phyloP scores from a whole-genome alignment of 768 basidiomycete genomes.

The Leccinum uliginosum region DNA sequence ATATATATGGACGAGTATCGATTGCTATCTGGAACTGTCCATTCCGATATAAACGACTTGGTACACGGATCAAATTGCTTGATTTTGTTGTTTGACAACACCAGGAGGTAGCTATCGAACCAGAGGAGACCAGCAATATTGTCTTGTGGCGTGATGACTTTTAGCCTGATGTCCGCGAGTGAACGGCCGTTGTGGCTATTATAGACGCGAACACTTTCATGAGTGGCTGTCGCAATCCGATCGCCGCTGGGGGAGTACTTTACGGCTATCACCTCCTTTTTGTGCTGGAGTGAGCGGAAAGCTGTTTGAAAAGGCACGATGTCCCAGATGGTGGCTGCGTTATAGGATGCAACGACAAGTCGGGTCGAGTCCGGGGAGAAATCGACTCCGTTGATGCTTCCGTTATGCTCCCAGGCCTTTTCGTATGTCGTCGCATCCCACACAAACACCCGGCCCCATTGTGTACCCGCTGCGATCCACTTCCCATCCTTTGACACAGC shows the following conservation, averaged over 20 bases:
- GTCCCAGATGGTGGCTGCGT: background rate
- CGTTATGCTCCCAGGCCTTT: background rate
- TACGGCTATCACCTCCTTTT: background rate
- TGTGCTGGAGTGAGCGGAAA: background rate
- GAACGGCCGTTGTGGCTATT: background rate
- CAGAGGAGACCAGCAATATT: background rate
- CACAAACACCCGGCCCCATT: background rate
- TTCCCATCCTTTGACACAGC: background rate
- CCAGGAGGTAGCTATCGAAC: background rate
- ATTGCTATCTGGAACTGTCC: background rate
- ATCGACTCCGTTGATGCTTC: background rate
- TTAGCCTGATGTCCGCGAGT: background rate
- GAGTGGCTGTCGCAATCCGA: background rate
- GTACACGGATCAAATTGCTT: background rate
- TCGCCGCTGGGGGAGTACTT: background rate
- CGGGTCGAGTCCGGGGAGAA: background rate
- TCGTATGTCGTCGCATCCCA: background rate
- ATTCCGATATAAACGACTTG: background rate
- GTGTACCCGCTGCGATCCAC: background rate
- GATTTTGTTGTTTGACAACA: background rate
- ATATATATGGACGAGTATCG: background rate
- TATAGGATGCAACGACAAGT: background rate
- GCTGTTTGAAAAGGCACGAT: background rate
- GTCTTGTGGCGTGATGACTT: background rate
- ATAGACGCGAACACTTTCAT: background rate